Percentiles rank a stretch among this genome's conserved stretches.
These are phyloP conservation scores for Henningerozyma blattae DNA, from an alignment of 805 yeast genomes.

Conservation along the genomic window DNA sequence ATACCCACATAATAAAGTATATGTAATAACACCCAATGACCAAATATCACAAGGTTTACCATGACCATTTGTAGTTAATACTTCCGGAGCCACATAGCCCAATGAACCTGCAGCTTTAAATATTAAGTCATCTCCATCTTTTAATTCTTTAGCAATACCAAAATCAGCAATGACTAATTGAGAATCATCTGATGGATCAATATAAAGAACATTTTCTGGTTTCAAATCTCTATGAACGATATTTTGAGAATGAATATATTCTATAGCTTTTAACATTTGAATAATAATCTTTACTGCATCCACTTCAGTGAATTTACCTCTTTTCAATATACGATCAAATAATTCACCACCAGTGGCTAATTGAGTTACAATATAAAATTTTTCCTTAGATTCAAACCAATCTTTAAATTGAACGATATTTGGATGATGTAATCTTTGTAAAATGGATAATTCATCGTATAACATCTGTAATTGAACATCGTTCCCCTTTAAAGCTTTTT, in stretches of 20 bases:
- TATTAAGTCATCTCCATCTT: constrained; percentile 45
- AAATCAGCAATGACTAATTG: constrained; percentile 85
- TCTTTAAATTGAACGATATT: constrained; percentile 84
- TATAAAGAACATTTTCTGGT: constrained; percentile 82
- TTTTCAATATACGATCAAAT: constrained; percentile 70
- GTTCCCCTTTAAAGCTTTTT: constrained; percentile 72
- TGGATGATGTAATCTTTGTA: constrained; percentile 62
- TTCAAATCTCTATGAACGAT: constrained; percentile 91
- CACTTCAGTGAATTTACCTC: constrained; percentile 78
- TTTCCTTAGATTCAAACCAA: constrained; percentile 89
- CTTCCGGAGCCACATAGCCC: constrained; percentile 97
- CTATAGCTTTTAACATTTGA: constrained; percentile 68
- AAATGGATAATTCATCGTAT: constrained; percentile 61
- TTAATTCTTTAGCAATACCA: constrained; percentile 80
- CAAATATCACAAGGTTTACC: constrained; percentile 94
- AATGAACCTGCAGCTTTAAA: constrained; percentile 78
- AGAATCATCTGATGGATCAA: constrained; percentile 45
- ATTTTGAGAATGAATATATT: constrained; percentile 61
- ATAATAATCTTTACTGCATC: constrained; percentile 71
- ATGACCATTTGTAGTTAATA: constrained; percentile 70
- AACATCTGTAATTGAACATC: constrained; percentile 48
- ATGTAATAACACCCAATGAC: constrained; percentile 90
- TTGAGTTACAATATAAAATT: constrained; percentile 88
- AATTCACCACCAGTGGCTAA: constrained; percentile 94
- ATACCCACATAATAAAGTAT: constrained; percentile 82